phyloP scores from a whole-genome alignment of 2,329 filamentous ascomycete genomes.

The Penicillium paneum region DNA sequence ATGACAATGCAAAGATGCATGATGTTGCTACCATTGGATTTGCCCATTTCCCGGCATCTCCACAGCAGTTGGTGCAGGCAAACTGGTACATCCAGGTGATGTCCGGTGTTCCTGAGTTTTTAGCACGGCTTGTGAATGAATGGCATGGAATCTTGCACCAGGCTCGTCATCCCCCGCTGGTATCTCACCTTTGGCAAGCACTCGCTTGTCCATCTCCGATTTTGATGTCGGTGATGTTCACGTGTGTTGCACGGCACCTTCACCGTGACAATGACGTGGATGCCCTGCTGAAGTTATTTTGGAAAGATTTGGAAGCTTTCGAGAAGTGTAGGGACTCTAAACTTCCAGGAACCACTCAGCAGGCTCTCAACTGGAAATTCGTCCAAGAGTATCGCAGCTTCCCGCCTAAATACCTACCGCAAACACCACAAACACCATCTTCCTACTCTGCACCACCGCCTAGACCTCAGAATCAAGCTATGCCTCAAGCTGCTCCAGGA shows the following conservation, averaged over 20 bases:
- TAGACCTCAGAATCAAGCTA: not conserved
- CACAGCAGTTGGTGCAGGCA: conserved; percentile 23
- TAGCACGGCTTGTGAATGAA: conserved; percentile 46
- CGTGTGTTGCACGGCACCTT: not conserved
- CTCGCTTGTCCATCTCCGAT: not conserved
- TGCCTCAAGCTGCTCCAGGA: not conserved
- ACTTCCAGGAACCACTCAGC: not conserved
- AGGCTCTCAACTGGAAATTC: not conserved
- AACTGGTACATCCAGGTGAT: conserved; percentile 34
- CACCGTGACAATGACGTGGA: not conserved
- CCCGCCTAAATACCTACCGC: not conserved
- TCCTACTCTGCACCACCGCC: not conserved
- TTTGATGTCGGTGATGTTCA: conserved; percentile 9
- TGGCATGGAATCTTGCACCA: conserved; percentile 34
- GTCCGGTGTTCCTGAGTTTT: conserved; percentile 44
- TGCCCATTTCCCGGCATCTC: conserved; percentile 43
- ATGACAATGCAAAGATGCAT: conserved; percentile 6
- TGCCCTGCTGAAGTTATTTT: not conserved
- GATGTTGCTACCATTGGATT: not conserved
- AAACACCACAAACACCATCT: not conserved
- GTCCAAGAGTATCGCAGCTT: not conserved
- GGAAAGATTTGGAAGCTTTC: not conserved
- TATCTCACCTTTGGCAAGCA: not conserved
- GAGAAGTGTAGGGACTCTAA: not conserved
- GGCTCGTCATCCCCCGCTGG: not conserved